These are phyloP conservation scores for Kingdonia uniflora DNA, from an alignment of 164 flowering plant genomes.

Conservation along the genomic window DNA sequence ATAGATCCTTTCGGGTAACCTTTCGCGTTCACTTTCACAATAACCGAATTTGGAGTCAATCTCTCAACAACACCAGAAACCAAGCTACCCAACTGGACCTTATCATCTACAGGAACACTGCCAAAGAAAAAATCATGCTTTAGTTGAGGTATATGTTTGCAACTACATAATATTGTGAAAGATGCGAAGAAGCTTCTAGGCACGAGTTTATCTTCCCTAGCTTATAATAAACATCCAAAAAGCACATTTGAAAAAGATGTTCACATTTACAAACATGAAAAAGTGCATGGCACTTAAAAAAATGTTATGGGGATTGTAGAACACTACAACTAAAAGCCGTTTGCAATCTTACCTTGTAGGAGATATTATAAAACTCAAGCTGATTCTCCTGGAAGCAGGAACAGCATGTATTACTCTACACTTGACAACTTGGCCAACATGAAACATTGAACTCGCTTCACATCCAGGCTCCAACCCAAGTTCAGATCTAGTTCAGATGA, in stretches of 20 bases:
- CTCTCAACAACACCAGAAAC: conserved; percentile 73
- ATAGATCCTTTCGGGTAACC: conserved; percentile 61
- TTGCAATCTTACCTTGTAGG: conserved; percentile 53
- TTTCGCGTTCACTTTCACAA: conserved; percentile 36
- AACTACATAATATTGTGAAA: too few species aligned
- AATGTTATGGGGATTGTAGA: too few species aligned
- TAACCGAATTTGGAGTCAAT: conserved; percentile 39
- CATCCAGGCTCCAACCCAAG: conserved; percentile 72
- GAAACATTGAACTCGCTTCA: conserved; percentile 57
- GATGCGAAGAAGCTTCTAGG: too few species aligned
- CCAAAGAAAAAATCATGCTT: conserved; percentile 1
- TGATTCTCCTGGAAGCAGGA: conserved; percentile 63
- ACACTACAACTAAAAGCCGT: too few species aligned
- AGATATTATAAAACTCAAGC: conserved; percentile 65
- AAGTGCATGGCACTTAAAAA: too few species aligned
- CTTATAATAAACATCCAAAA: too few species aligned
- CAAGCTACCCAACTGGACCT: conserved; percentile 52
- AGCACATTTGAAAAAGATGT: too few species aligned
- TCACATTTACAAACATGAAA: too few species aligned
- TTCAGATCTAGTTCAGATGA: conserved; percentile 46
- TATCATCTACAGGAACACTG: conserved; percentile 48
- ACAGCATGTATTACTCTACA: conserved; percentile 65
- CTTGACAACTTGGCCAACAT: conserved; percentile 95
- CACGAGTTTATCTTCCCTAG: too few species aligned
- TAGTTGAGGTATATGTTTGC: neutral